These are phyloP conservation scores for Biscutella laevigata DNA, from an alignment of 441 rosid species.

Conservation along the genomic window DNA sequence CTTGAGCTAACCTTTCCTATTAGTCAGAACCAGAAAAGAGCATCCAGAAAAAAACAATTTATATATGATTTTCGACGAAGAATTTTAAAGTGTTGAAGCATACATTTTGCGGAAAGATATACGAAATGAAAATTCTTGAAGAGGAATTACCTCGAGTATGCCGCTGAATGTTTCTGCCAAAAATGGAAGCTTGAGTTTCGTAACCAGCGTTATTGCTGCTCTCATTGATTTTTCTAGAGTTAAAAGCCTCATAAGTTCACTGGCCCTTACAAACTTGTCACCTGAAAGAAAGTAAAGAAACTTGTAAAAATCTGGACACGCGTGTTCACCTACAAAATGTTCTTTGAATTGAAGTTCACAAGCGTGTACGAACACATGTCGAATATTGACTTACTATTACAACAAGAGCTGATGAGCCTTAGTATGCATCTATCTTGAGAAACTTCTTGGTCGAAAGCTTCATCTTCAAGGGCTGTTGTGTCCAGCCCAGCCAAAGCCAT, in stretches of 20 bases:
- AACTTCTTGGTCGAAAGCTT: constrained; percentile 61
- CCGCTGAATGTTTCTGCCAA: constrained; percentile 75
- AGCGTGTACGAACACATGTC: not conserved
- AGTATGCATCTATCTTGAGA: constrained; percentile 90
- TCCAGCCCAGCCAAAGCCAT: constrained; percentile 42
- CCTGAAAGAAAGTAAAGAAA: constrained; percentile 32
- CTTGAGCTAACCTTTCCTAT: constrained; percentile 69
- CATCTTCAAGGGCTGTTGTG: constrained; percentile 54
- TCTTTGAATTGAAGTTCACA: not conserved
- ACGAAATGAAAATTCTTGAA: not conserved
- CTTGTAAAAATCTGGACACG: not conserved
- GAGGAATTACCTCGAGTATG: constrained; percentile 59
- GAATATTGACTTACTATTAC: constrained; percentile 50
- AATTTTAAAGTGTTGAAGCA: no score
- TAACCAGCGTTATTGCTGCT: constrained; percentile 85
- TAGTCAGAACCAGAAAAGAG: constrained; percentile 7
- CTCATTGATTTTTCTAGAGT: constrained; percentile 71
- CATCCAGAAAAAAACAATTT: not conserved
- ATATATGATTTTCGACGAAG: no score
- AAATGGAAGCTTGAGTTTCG: constrained; percentile 82
- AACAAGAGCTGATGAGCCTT: constrained; percentile 77
- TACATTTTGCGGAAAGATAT: no score
- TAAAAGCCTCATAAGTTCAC: constrained; percentile 69
- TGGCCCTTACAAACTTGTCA: constrained; percentile 75
- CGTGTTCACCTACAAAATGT: no score